Evolutionary conservation across 192 early-diverging fungal genomes (phyloP), one percentile per base, ranked within the genome.

Genomic region (Martensiomyces pterosporus): DNA sequence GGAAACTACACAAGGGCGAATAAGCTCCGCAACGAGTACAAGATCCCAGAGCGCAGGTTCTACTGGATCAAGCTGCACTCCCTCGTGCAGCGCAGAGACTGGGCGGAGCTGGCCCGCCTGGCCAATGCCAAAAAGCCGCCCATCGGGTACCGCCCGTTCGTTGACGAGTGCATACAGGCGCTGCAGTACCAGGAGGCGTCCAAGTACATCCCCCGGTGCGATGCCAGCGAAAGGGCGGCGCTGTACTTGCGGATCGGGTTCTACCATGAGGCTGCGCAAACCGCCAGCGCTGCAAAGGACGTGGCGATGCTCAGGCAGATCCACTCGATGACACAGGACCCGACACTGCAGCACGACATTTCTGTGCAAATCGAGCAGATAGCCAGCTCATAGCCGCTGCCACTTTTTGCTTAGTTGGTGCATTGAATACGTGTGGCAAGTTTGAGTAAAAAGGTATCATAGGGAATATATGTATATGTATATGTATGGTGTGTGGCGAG

Each of bases 21-120:
- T 24, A 95, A 94, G 58, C 45, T 98, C 2, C 81, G 82, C 22
- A 77, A 60, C 1, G 95, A 98, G 14, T 89, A 94, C 57, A 86
- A 87, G 54, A 79, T 97, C 9, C 84, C 93, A 1, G 94, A 97
- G 25, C 85, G 65, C 36, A 39, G 89, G 29, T 97, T 87, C 59
- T 91, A 85, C 83, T 93, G 92, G 92, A 79, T 98, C 33, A 92
- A 89, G 47, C 53, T 94, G 10, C 85, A 80, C 5, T 88, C 89
- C 0, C 65, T 98, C 6, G 89, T 94, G 0, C 67, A 80, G 52
- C 75, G 82, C 7, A 67, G 87, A 13, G 88, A 95, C 48, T 98
- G 89, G 90, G 84, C 86, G 4, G 86, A 87, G 24, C 70, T 98
- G 41, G 91, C 93, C 15, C 90, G 87, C 24, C 44, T 90, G 13